These are phyloP conservation scores for Populus alba DNA, from an alignment of 345 rosid genomes.

Conservation along the genomic window DNA sequence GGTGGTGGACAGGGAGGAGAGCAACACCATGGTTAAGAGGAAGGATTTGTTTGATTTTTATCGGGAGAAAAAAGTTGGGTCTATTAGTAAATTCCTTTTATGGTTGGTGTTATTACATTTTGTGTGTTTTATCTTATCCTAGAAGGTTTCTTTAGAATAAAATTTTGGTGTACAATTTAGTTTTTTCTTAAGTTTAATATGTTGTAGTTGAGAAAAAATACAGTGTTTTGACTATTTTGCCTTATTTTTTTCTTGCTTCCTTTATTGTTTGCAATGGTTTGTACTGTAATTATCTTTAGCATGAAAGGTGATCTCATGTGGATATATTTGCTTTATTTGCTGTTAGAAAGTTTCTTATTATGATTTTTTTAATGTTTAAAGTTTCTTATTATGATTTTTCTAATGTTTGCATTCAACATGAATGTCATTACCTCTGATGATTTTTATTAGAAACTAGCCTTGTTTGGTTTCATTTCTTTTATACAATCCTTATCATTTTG, in stretches of 20 bases:
- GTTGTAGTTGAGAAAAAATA: no score
- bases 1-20: no score
- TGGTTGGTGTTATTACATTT: neutral
- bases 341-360: no score
- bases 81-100: constrained; percentile 52
- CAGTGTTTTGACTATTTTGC: neutral
- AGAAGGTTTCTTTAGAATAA: neutral
- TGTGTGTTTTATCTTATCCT: neutral
- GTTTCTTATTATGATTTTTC: no score
- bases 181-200: neutral
- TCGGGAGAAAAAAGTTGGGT: constrained; percentile 64
- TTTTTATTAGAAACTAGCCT: neutral
- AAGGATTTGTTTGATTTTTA: constrained; percentile 88
- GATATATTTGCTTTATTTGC: neutral
- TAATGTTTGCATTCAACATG: neutral
- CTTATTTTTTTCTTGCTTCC: neutral
- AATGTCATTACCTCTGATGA: neutral
- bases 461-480: neutral
- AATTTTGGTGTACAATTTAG: neutral
- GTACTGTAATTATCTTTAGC: neutral
- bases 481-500: neutral
- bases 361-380: neutral
- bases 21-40: constrained; percentile 8
- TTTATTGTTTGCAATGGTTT: neutral
- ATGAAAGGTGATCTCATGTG: neutral